Evolutionary conservation across 2,329 filamentous ascomycete genomes (phyloP), one percentile per base, ranked within the genome.

Genomic region (Colletotrichum endophyticum): DNA sequence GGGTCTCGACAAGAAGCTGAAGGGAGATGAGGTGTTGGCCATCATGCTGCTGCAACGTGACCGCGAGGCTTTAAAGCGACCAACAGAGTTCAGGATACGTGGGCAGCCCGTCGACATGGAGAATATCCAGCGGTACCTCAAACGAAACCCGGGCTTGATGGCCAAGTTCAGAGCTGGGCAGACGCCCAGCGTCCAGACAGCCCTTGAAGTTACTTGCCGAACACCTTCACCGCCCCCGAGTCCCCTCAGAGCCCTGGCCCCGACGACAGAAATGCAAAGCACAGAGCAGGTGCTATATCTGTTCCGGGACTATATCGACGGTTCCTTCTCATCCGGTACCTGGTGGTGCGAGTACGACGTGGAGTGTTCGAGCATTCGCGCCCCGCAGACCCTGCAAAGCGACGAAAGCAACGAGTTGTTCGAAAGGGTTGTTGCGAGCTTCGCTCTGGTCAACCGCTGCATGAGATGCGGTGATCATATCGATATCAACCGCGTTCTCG

Each of bases 1-100:
- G 85, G 83, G 84, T 7, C 82, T 87, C 57, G 84, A 85, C 68
- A 86, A 86, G 78, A 87, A 87, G 78, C 80, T 87, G 67, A 86
- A 86, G 77, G 83, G 85, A 59, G 83, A 85, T 34, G 85, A 86
- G 73, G 84, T 87, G 6, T 77, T 86, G 28, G 83, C 84, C 69
- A 84, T 86, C 62, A 82, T 87, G 56, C 81, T 84, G 34, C 81
- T 84, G 36, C 85, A 82, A 78, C 78, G 82, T n/a, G 84, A 87
- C 39, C 84, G 83, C 56, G 84, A 85, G 19, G 81, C 81, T 4
- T 80, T 83, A 61, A 80, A 80, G 44, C 84, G 84, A 73, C 75
- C 80, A 13, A 83, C 84, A 12, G 82, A 84, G 68, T 84, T 85
- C 67, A 82, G 83, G 25, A 85, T 86, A 27, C 83, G 85, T 34